phyloP scores from a whole-genome alignment of 2,329 filamentous ascomycete genomes.

The Periconia macrospinosa region DNA sequence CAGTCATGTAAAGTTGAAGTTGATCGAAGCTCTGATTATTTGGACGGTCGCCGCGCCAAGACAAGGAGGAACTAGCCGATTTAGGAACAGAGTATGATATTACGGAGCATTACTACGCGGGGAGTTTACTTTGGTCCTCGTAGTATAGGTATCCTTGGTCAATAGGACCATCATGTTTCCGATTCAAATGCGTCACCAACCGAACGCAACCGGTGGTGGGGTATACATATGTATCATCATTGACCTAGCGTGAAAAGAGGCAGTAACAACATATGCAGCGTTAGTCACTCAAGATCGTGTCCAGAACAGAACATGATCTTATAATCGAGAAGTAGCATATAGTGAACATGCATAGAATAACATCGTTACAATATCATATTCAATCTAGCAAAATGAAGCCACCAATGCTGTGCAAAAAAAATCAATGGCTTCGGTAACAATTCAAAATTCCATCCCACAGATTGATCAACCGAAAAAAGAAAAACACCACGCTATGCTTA shows the following conservation, averaged over 20 bases:
- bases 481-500: conserved; percentile 8
- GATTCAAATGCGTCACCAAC: too few relatives aligned
- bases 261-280: too few relatives aligned
- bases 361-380: neutral
- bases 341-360: neutral
- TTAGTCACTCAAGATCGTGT: too few relatives aligned
- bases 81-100: neutral
- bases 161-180: too few relatives aligned
- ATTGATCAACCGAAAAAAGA: neutral
- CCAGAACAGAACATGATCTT: neutral
- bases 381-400: neutral
- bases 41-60: neutral
- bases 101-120: too few relatives aligned
- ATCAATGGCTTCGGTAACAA: neutral
- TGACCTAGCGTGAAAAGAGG: too few relatives aligned
- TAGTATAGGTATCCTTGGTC: too few relatives aligned
- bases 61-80: neutral
- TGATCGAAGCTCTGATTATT: neutral
- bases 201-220: too few relatives aligned
- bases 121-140: too few relatives aligned
- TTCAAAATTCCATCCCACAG: neutral
- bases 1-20: neutral
- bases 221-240: too few relatives aligned
- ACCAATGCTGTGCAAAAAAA: neutral
- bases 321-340: neutral